Base-by-base conservation (phyloP, 2,329 filamentous ascomycete genomes). In the Leptographium lundbergii region DNA sequence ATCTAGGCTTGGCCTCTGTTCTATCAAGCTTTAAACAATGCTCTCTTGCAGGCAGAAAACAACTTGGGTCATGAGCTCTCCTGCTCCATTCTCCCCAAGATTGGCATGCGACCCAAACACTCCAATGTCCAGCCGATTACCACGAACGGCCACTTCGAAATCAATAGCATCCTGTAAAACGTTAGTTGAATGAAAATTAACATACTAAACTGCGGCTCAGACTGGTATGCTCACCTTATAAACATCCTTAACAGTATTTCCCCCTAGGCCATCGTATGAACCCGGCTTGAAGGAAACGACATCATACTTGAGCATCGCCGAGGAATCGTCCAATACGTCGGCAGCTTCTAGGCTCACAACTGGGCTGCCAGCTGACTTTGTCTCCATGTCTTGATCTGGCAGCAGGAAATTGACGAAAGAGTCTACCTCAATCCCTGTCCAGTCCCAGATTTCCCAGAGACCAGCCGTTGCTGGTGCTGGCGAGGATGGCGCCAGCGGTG, bases 361-460 rank as follows among this genome's bases (percentile, higher is more conserved):
- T 19, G 36, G n/a, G 19, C 50, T 19, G 4, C n/a, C 17, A 42
- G 11, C 6, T 17, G 24, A 10, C 14, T 57, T 39, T 17, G 19
- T 42, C 4, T 29, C 13, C 6, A 25, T 27, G 3, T 14, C 32
- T 17, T 39, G 42, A 1, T 59, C 57, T 4, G 79, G 6, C 84
- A 69, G 57, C 77, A 95, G 70, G 63, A 95, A 94, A 69, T 96
- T 96, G 65, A 96, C 83, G 72, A 89, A 92, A 0, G 80, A 84
- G 64, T 88, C 80, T 1, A 95, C 70, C 58, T 71, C 75, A 2
- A 90, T 72, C 0, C 86, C 87, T 0, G 88, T 92, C 90, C 90
- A 96, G 19, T 77, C 70, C 24, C 76, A 71, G 45, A 96, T 85
- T 68, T 95, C 85, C 73, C 81, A 82, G 1, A 96, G 72, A 1